These are phyloP conservation scores for Vigna hirtella DNA, from an alignment of 306 rosid genomes.

Conservation along the genomic window DNA sequence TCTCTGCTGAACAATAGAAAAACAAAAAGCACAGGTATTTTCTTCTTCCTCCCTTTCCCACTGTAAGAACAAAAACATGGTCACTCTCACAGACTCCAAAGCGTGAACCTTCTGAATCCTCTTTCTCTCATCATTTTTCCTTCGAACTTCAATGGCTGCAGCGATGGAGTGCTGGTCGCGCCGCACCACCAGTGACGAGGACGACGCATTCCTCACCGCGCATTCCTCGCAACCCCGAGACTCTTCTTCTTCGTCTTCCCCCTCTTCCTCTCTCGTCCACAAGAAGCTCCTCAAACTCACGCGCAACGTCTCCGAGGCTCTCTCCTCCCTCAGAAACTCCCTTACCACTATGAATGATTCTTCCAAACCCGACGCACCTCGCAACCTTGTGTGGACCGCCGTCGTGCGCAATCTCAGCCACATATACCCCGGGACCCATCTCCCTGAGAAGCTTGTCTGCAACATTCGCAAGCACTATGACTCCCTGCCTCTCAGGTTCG, in stretches of 20 bases:
- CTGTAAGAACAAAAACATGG: neutral
- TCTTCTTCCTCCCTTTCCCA: no score
- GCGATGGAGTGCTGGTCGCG: constrained; percentile 96
- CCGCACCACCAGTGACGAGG: constrained; percentile 70
- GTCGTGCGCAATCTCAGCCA: constrained; percentile 67
- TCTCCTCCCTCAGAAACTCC: constrained; percentile 74
- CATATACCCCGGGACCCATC: constrained; percentile 89
- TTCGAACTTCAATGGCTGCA: constrained; percentile 57
- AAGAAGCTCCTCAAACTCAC: constrained; percentile 75
- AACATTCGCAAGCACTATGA: constrained; percentile 89
- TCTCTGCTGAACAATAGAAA: no score
- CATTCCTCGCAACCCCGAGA: constrained; percentile 56
- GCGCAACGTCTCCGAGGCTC: constrained; percentile 82
- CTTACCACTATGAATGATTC: constrained; percentile 44
- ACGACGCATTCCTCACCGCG: constrained; percentile 60
- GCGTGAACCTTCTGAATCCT: neutral
- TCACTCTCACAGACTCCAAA: neutral
- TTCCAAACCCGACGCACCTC: constrained; percentile 56
- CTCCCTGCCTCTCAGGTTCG: constrained; percentile 75
- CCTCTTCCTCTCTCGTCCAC: constrained; percentile 63
- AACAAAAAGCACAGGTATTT: no score
- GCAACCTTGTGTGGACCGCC: neutral
- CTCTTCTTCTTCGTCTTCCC: constrained; percentile 33
- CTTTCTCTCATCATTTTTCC: neutral
- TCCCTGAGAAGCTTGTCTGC: constrained; percentile 89